phyloP scores from a whole-genome alignment of 1,139 yeast species.

The Taphrina deformans region DNA sequence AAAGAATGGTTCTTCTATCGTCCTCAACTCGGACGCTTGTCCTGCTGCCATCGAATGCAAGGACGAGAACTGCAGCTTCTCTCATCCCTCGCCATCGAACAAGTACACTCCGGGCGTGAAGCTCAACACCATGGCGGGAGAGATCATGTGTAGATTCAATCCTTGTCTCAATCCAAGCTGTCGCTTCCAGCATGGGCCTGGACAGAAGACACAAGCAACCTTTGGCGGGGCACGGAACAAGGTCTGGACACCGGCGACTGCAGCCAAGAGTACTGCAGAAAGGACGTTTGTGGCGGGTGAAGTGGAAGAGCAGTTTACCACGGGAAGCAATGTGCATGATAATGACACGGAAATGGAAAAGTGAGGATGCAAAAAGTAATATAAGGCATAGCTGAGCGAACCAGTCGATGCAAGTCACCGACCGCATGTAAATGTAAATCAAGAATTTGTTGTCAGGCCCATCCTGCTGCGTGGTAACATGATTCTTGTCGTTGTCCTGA shows the following conservation, averaged over 20 bases:
- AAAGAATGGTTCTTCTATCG: conserved; percentile 28
- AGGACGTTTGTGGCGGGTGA: conserved; percentile 26
- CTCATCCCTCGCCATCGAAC: conserved; percentile 29
- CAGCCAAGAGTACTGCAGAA: conserved; percentile 14
- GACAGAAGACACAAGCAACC: conserved; percentile 8
- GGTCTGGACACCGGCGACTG: conserved; percentile 23
- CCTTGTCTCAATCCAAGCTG: conserved; percentile 30
- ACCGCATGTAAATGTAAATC: neutral
- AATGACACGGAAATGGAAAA: conserved; percentile 29
- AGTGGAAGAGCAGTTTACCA: conserved; percentile 16
- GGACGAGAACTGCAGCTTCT: conserved; percentile 21
- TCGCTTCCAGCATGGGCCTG: conserved; percentile 26
- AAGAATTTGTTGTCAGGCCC: too few species aligned
- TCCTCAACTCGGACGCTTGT: conserved; percentile 22
- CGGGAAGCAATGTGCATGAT: conserved; percentile 8
- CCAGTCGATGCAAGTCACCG: neutral
- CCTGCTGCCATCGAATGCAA: conserved; percentile 16
- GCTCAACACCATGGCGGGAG: conserved; percentile 10
- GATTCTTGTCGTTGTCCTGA: neutral
- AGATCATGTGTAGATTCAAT: conserved; percentile 7
- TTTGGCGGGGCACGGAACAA: conserved; percentile 26
- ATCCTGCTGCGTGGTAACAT: too few species aligned
- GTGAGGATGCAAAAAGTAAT: neutral
- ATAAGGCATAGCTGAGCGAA: neutral
- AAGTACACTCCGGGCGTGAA: conserved; percentile 23